Percentiles rank a stretch among this genome's conserved stretches.
These are phyloP conservation scores for Ophiostoma sp. DNA, from an alignment of 2,329 filamentous ascomycete species.

Conservation along the genomic window DNA sequence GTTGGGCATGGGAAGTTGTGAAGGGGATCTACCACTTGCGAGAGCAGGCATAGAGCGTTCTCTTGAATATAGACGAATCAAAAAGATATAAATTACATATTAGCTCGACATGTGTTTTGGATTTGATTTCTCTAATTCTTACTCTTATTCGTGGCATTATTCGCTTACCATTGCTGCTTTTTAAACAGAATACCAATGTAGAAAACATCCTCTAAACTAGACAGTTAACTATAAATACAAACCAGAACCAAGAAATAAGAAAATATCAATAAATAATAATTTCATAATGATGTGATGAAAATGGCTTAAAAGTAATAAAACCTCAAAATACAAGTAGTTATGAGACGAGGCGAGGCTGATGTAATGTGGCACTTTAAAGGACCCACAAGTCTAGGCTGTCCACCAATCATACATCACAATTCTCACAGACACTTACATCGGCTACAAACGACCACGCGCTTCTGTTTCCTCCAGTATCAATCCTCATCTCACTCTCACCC, in stretches of 20 bases:
- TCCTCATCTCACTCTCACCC: neutral
- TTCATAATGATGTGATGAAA: neutral
- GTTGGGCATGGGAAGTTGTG: conserved; percentile 51
- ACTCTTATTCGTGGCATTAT: no score
- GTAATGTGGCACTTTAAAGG: neutral
- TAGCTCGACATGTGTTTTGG: no score
- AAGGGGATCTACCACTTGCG: conserved; percentile 40
- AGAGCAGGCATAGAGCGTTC: neutral
- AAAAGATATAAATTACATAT: no score
- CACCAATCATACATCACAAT: neutral
- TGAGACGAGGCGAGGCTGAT: neutral
- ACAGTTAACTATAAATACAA: no score
- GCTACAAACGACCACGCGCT: neutral
- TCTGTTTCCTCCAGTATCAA: neutral
- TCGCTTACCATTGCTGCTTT: no score
- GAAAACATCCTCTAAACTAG: no score
- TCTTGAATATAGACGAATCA: no score
- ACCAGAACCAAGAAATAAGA: no score
- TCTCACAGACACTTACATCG: neutral
- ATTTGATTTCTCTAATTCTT: no score
- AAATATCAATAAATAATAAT: no score
- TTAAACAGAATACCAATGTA: no score
- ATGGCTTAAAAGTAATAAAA: neutral
- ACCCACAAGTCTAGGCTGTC: neutral
- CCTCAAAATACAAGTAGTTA: no score